These are phyloP conservation scores for Nakazawaea holstii DNA, from an alignment of 805 yeast genomes.

Conservation along the genomic window DNA sequence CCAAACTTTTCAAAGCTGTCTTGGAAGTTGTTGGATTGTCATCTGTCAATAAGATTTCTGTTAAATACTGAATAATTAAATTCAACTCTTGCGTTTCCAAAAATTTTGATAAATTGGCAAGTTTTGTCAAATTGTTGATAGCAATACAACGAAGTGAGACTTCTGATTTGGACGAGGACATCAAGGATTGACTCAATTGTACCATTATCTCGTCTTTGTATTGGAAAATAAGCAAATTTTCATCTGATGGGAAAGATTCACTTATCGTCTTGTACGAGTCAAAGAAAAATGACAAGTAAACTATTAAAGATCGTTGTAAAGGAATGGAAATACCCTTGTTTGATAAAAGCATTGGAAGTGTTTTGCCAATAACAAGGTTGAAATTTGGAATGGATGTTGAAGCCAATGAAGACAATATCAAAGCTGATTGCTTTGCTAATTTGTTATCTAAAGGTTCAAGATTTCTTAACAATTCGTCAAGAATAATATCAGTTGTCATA, in stretches of 20 bases:
- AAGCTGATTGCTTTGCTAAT: slow-evolving; percentile 55
- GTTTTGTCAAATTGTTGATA: slow-evolving; percentile 54
- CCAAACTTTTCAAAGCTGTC: slow-evolving; percentile 52
- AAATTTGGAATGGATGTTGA: slow-evolving; percentile 40
- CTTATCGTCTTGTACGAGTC: slow-evolving; percentile 42
- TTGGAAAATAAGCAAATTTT: slow-evolving; percentile 29
- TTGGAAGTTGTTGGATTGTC: slow-evolving; percentile 45
- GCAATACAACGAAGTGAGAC: slow-evolving; percentile 65
- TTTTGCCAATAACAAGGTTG: slow-evolving; percentile 40
- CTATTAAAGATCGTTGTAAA: slow-evolving; percentile 54
- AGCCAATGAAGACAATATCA: slow-evolving; percentile 52
- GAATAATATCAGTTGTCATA: slow-evolving; percentile 19
- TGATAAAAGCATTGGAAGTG: slow-evolving; percentile 38
- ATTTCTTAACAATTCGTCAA: slow-evolving; percentile 49
- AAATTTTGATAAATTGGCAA: slow-evolving; percentile 45
- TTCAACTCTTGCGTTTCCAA: slow-evolving; percentile 51
- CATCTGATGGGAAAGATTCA: slow-evolving; percentile 15
- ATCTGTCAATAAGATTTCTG: slow-evolving; percentile 53
- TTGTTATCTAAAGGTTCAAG: slow-evolving; percentile 45
- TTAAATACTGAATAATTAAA: slow-evolving; percentile 58
- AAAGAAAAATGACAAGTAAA: slow-evolving; percentile 54
- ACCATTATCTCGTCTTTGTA: slow-evolving; percentile 66
- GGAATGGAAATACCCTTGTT: slow-evolving; percentile 36
- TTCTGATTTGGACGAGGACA: slow-evolving; percentile 62
- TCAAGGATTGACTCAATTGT: slow-evolving; percentile 61